Percentiles rank a stretch among this genome's conserved stretches.
Evolutionary conservation across 306 rosid genomes (phyloP).

Genomic region (Vigna trinervia): DNA sequence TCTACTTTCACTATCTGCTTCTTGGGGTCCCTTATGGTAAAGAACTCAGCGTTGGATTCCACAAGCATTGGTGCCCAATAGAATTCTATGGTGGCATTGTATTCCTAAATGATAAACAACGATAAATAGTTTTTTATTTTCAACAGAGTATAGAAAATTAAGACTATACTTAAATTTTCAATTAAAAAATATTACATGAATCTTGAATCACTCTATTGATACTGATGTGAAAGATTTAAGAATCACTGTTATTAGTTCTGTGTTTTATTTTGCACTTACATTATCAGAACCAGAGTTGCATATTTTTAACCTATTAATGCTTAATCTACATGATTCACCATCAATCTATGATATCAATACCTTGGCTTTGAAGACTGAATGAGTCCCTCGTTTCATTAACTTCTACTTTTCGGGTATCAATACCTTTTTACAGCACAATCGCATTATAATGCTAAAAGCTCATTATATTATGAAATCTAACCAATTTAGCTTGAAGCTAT

Average conservation of each 20-base stretch:
- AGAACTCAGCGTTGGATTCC: constrained; percentile 73
- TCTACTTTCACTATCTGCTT: constrained; percentile 76
- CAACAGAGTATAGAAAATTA: neutral
- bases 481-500: constrained; percentile 26
- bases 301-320: neutral
- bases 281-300: neutral
- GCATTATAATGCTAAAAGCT: neutral
- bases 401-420: constrained; percentile 63
- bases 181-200: no score
- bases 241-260: no score
- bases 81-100: constrained; percentile 76
- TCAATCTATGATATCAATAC: constrained; percentile 38
- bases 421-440: neutral
- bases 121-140: neutral
- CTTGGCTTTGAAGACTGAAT: constrained; percentile 75
- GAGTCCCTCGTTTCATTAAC: constrained; percentile 59
- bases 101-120: constrained; percentile 50
- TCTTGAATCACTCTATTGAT: no score
- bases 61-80: constrained; percentile 91
- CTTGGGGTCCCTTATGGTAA: constrained; percentile 62
- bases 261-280: no score
- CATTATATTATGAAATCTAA: constrained; percentile 2
- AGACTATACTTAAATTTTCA: no score
- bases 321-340: no score
- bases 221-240: no score